Conservation (phyloP, 176 grass and related monocot genomes). For the Musa beccarii region DNA sequence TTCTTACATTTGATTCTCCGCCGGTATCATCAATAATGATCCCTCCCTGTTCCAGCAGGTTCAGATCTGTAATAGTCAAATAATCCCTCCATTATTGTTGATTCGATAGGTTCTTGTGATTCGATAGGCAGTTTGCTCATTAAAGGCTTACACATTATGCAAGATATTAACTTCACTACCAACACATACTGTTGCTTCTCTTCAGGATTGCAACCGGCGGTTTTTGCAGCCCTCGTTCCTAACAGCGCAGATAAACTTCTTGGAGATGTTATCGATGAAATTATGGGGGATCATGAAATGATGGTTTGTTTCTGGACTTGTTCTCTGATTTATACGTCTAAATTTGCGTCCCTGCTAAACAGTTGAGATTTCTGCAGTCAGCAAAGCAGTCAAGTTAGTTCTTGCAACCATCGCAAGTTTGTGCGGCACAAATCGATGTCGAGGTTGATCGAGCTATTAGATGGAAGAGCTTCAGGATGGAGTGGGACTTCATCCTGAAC, state of each 20-base stretch:
- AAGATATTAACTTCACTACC: neutral
- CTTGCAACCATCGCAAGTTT: neutral
- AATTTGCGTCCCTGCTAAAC: neutral
- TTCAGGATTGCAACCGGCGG: conserved; percentile 64
- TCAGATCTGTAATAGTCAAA: no score
- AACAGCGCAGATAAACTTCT: conserved; percentile 82
- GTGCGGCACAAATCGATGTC: no score
- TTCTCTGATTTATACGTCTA: no score
- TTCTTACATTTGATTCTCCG: no score
- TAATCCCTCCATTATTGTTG: no score
- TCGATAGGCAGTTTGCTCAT: no score
- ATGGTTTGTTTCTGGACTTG: conserved; percentile 40
- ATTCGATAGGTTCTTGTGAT: no score
- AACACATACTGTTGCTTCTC: neutral
- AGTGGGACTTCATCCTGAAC: neutral
- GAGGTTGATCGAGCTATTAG: no score
- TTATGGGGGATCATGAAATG: conserved; percentile 91
- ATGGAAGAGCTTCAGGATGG: neutral
- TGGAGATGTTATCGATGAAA: conserved; percentile 73
- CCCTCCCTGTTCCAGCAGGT: no score
- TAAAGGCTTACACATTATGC: no score
- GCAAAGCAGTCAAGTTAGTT: conserved; percentile 32
- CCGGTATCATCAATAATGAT: no score
- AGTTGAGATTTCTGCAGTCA: conserved; percentile 31
- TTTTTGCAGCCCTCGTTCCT: conserved; percentile 93